phyloP scores from a whole-genome alignment of 2,329 filamentous ascomycete genomes.

The Penicillium sp. region DNA sequence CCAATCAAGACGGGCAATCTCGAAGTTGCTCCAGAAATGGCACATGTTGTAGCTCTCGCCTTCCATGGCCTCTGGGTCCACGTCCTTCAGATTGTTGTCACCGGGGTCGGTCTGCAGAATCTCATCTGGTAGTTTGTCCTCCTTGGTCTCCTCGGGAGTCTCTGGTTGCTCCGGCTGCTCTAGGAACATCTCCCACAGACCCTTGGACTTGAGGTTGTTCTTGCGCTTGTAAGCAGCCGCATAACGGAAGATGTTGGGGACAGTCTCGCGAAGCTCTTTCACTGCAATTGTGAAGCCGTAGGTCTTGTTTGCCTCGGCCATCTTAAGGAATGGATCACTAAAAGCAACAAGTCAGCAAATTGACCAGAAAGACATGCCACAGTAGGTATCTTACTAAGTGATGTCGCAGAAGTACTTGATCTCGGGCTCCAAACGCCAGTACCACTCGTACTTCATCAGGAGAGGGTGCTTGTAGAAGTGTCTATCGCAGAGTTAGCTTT shows the following conservation, averaged over 20 bases:
- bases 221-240: conserved; percentile 95
- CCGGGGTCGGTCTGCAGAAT: conserved; percentile 74
- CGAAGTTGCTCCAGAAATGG: conserved; percentile 99
- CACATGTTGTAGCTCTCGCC: conserved; percentile 99
- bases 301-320: conserved; percentile 93
- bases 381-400: conserved; percentile 71
- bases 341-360: conserved; percentile 5
- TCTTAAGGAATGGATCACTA: conserved; percentile 91
- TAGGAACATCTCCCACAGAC: conserved; percentile 98
- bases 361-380: neutral
- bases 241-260: conserved; percentile 98
- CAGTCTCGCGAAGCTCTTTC: conserved; percentile 95
- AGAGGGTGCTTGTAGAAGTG: conserved; percentile 98
- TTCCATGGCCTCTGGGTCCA: conserved; percentile 93
- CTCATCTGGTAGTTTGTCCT: conserved; percentile 75
- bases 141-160: conserved; percentile 61
- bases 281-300: conserved; percentile 99
- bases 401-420: conserved; percentile 99
- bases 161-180: conserved; percentile 58
- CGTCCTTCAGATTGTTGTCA: conserved; percentile 68
- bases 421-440: conserved; percentile 98
- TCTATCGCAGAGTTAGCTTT: conserved; percentile 44
- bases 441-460: conserved; percentile 97
- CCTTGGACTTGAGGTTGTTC: conserved; percentile 86
- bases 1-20: conserved; percentile 92